Evolutionary conservation across 2,329 filamentous ascomycete genomes (phyloP), one percentile per base, ranked within the genome.

Genomic region (Ophiostoma tasmaniense): DNA sequence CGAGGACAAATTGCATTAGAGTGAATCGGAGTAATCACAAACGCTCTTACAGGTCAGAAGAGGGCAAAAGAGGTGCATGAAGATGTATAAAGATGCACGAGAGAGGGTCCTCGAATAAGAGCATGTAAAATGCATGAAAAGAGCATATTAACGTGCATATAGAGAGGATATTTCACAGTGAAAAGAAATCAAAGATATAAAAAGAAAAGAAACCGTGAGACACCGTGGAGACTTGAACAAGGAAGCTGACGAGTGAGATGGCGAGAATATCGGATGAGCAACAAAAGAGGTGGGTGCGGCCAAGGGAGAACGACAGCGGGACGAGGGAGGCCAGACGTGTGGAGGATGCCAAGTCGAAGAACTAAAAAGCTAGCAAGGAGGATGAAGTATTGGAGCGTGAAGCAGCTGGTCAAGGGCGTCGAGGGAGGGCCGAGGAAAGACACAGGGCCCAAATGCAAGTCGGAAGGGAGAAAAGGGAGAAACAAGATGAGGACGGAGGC

Each of bases 181-280:
- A 17, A 28, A 30, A 30, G 25, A 30, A 61, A 7, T 17, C 14
- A 20, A 17, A 17, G 1, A 25, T 14, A 61, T 30, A 61, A 61
- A 30, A 61, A 25, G 55, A 17, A 61, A 30, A 61, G 22, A 30
- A 25, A 17, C 11, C 17, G 55, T 25, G 55, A 61, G 55, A 28
- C 50, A 25, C 17, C 25, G 28, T 62, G 59, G 59, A 10, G 28
- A 62, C 13, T 28, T 22, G 30, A 35, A 33, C 61, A 39, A 64
- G 61, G 20, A 37, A 35, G 30, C 28, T 64, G 61, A 37, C 61
- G 33, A 64, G 61, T 64, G 33, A 64, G 33, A 64, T 39, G 61
- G 20, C 61, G 30, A 64, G 30, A 22, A 64, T 37, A 64, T 64
- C 61, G 33, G 61, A 64, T 64, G 33, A 64, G 61, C 61, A 39